These are phyloP conservation scores for Hortiboletus rubellus DNA, from an alignment of 1,284 basidiomycete genomes.

Conservation along the genomic window DNA sequence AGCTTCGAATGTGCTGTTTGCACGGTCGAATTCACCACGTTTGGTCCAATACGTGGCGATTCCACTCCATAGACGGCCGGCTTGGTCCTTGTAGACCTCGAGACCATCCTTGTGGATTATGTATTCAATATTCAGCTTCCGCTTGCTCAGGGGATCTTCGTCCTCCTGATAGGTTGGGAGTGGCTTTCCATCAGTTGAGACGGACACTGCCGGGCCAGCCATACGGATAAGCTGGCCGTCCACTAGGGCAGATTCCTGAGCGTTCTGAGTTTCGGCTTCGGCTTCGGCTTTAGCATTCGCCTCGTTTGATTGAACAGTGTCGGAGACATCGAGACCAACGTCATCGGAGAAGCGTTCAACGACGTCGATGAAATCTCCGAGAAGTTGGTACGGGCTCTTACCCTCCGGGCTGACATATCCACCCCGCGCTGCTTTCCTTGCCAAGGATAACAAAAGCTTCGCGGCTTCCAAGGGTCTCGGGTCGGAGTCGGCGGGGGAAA, in stretches of 20 bases:
- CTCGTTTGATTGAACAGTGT: constrained; percentile 57
- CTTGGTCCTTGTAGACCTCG: constrained; percentile 91
- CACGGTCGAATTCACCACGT: constrained; percentile 90
- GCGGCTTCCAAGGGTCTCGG: constrained; percentile 93
- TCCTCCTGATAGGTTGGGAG: constrained; percentile 71
- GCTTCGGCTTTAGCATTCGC: constrained; percentile 45
- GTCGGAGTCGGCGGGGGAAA: constrained; percentile 61
- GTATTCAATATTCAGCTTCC: constrained; percentile 84
- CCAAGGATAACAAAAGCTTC: constrained; percentile 84
- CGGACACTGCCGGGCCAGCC: constrained; percentile 65
- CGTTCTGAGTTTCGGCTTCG: constrained; percentile 40
- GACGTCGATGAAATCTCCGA: constrained; percentile 92
- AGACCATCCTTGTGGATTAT: constrained; percentile 88
- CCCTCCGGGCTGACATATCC: constrained; percentile 88
- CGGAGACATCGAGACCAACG: constrained; percentile 87
- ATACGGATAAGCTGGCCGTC: constrained; percentile 72
- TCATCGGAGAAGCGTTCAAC: constrained; percentile 91
- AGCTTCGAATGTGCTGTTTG: constrained; percentile 84
- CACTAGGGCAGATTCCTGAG: constrained; percentile 48
- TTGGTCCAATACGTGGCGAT: constrained; percentile 99
- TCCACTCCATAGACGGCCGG: constrained; percentile 94
- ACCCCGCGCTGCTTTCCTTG: constrained; percentile 80
- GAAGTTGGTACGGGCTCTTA: constrained; percentile 94
- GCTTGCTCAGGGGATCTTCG: constrained; percentile 71
- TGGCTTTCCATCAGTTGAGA: constrained; percentile 51